Evolutionary conservation across 2,329 filamentous ascomycete genomes (phyloP).

Genomic region (Xylariaceae sp.): DNA sequence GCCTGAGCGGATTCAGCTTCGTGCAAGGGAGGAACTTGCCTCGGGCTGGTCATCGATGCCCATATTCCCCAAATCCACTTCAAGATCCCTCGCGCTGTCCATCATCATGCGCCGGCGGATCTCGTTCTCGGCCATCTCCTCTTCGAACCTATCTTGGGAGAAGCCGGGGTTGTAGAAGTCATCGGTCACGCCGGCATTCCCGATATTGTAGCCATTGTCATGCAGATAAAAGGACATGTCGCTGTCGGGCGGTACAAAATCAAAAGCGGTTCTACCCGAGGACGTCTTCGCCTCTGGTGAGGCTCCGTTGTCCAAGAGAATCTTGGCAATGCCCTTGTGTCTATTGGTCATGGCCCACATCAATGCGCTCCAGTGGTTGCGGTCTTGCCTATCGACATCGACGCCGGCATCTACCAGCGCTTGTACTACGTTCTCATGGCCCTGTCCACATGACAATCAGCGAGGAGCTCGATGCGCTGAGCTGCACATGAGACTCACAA

Average conservation of each 20-base stretch:
- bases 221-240: conserved; percentile 95
- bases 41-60: conserved; percentile 94
- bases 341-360: conserved; percentile 99
- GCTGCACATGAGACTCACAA: conserved; percentile 49
- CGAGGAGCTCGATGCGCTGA: not conserved
- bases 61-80: conserved; percentile 91
- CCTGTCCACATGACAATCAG: conserved; percentile 37
- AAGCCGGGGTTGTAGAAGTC: conserved; percentile 94
- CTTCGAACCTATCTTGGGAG: conserved; percentile 88
- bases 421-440: conserved; percentile 82
- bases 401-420: conserved; percentile 78
- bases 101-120: conserved; percentile 97
- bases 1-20: conserved; percentile 7
- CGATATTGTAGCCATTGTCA: conserved; percentile 87
- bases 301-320: conserved; percentile 84
- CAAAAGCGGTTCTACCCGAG: conserved; percentile 85
- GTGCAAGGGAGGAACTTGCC: conserved; percentile 39
- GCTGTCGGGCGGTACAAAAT: conserved; percentile 91
- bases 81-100: conserved; percentile 93
- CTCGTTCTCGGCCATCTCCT: conserved; percentile 95
- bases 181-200: conserved; percentile 68
- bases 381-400: conserved; percentile 86
- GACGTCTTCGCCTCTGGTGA: conserved; percentile 95
- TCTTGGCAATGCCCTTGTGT: conserved; percentile 91
- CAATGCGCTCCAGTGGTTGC: conserved; percentile 92